Evolutionary conservation across 257 asterid species (phyloP), one percentile per base, ranked within the genome.

Genomic region (Solanum virginianum): DNA sequence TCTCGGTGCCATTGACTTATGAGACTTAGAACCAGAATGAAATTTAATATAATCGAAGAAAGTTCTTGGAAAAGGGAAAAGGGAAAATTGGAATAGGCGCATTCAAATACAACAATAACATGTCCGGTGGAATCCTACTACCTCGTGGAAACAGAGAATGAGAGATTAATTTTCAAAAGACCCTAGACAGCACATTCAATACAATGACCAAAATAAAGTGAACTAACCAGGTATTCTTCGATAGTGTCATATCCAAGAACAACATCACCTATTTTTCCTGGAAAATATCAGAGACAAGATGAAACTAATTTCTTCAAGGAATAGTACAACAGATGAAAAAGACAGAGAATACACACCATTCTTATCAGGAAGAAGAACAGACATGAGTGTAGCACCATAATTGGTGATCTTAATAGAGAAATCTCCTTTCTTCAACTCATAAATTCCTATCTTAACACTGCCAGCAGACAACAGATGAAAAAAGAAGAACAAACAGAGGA

Each of bases 191-290:
- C 53, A 15, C n/a, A 24, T 63, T 13, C 68, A 22, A 83, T 70
- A 86, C 2, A 20, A 4, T 55, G 43, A 55, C 29, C 17, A 49
- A 36, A 18, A 5, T 22, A 24, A 6, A 57, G 22, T 41, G 16
- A 79, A 13, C 89, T 75, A 83, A 95, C 99, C 93, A 9, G 41
- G 80, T 93, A 94, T 53, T 89, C 94, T 59, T 91, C 39, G 45
- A 88, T 45, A 17, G 96, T 91, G 36, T 94, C 96, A 74, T 91
- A 94, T n/a, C 98, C 99, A 69, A 96, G 98, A 89, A 94, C 95
- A 84, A 94, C 56, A 85, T 96, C 98, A 15, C 29, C 92, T 45
- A 92, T 80, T 62, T 89, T 93, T 12, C 98, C 98, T 96, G 92
- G 3, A 51, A 82, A 47, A 11, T 12, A 53, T 7, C 4, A 77